phyloP scores from a whole-genome alignment of 805 yeast genomes.

The Candida corydali region DNA sequence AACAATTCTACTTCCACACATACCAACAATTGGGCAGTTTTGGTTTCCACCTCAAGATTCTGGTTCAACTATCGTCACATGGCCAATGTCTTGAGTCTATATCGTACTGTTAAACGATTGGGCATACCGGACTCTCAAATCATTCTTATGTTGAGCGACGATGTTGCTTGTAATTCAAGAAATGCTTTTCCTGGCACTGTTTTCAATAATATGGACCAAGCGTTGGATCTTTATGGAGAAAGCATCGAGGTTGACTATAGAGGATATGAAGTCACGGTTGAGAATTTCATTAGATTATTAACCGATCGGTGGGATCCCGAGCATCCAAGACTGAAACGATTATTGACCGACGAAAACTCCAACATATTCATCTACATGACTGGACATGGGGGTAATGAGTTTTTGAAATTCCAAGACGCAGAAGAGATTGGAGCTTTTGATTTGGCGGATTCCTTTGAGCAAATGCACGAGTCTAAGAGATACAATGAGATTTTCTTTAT shows the following conservation, averaged over 20 bases:
- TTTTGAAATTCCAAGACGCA: slow-evolving; percentile 95
- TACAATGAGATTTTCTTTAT: slow-evolving; percentile 94
- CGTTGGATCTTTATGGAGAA: slow-evolving; percentile 89
- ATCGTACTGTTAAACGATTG: slow-evolving; percentile 89
- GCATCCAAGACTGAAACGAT: slow-evolving; percentile 87
- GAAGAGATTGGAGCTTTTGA: slow-evolving; percentile 96
- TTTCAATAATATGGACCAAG: slow-evolving; percentile 89
- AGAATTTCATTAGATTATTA: slow-evolving; percentile 84
- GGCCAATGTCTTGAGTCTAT: slow-evolving; percentile 93
- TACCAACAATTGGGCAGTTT: slow-evolving; percentile 75
- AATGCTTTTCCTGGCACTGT: slow-evolving; percentile 96
- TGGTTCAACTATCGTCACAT: slow-evolving; percentile 99
- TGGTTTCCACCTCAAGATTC: slow-evolving; percentile 92
- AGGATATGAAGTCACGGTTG: slow-evolving; percentile 98
- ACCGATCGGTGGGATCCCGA: slow-evolving; percentile 96
- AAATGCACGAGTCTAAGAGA: slow-evolving; percentile 93
- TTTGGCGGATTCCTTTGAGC: slow-evolving; percentile 94
- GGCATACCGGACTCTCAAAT: slow-evolving; percentile 99
- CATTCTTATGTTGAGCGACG: slow-evolving; percentile 93
- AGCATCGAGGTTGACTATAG: slow-evolving; percentile 93
- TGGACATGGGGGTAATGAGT: slow-evolving; percentile 98
- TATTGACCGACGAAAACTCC: slow-evolving; percentile 89
- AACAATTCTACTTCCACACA: slow-evolving; percentile 32
- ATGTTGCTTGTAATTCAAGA: slow-evolving; percentile 94
- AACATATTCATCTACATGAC: slow-evolving; percentile 93